phyloP scores from a whole-genome alignment of 2,329 filamentous ascomycete genomes.

The Aaosphaeria arxii region DNA sequence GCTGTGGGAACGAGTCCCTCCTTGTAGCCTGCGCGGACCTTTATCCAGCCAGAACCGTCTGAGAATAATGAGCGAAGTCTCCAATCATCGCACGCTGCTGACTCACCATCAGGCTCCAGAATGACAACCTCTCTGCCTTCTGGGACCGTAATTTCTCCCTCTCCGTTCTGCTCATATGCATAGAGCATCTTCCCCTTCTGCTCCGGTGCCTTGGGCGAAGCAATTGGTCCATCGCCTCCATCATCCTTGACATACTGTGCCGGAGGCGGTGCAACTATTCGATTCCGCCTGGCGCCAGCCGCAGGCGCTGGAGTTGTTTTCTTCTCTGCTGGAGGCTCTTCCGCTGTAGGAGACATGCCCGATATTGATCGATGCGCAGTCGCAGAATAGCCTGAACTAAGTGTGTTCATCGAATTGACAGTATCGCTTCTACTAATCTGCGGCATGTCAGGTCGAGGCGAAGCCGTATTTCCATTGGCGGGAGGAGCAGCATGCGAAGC shows the following conservation, averaged over 20 bases:
- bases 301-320: conserved; percentile 22
- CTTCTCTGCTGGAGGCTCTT: conserved; percentile 44
- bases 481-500: conserved; percentile 60
- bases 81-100: neutral
- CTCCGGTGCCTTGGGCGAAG: conserved; percentile 43
- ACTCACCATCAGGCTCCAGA: conserved; percentile 84
- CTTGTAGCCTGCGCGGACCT: conserved; percentile 69
- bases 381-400: conserved; percentile 83
- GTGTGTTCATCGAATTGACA: conserved; percentile 70
- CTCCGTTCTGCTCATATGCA: conserved; percentile 73
- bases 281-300: conserved; percentile 51
- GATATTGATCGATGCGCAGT: conserved; percentile 75
- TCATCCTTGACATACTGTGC: conserved; percentile 72
- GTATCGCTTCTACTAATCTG: conserved; percentile 77
- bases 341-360: conserved; percentile 54
- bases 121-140: conserved; percentile 77
- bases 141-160: conserved; percentile 75
- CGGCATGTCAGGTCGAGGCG: conserved; percentile 60
- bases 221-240: conserved; percentile 40
- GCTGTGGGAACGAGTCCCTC: conserved; percentile 84
- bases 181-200: conserved; percentile 88
- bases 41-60: conserved; percentile 93
- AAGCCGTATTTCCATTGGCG: conserved; percentile 37
- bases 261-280: conserved; percentile 86
- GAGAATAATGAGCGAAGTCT: conserved; percentile 16